phyloP scores from a whole-genome alignment of 2,329 filamentous ascomycete species.

The Aspergillus quadricinctus region DNA sequence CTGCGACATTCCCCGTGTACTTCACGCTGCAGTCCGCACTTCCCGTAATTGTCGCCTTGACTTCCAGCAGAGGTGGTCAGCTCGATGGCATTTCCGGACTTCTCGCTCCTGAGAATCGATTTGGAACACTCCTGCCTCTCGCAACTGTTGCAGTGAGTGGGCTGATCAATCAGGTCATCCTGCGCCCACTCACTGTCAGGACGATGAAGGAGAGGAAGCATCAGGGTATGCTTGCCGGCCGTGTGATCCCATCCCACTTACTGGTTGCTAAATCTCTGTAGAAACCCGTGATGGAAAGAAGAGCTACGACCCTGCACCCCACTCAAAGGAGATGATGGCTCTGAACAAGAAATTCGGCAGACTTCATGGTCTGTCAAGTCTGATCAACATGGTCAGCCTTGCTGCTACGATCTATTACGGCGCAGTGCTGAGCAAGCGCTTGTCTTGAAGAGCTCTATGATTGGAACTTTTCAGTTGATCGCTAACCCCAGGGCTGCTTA shows the following conservation, averaged over 20 bases:
- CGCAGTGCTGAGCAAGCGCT: slow-evolving; percentile 58
- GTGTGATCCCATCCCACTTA: neutral
- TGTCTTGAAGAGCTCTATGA: slow-evolving; percentile 4
- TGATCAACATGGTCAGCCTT: slow-evolving; percentile 71
- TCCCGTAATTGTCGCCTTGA: slow-evolving; percentile 69
- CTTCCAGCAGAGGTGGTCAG: slow-evolving; percentile 62
- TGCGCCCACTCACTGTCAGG: slow-evolving; percentile 71
- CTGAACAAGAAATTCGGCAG: slow-evolving; percentile 75
- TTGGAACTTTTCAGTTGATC: neutral
- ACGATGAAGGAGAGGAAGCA: slow-evolving; percentile 71
- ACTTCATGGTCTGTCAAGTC: slow-evolving; percentile 75
- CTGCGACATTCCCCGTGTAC: slow-evolving; percentile 73
- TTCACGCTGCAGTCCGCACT: slow-evolving; percentile 77
- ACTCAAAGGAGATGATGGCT: slow-evolving; percentile 76
- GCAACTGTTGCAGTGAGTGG: slow-evolving; percentile 66
- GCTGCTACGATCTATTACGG: slow-evolving; percentile 73
- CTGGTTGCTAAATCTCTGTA: slow-evolving; percentile 16
- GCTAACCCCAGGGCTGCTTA: neutral
- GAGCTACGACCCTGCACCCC: slow-evolving; percentile 71
- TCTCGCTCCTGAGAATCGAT: slow-evolving; percentile 55
- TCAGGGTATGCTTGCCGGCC: slow-evolving; percentile 58
- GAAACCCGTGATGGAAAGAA: slow-evolving; percentile 88
- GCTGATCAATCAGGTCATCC: slow-evolving; percentile 62
- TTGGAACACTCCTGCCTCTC: slow-evolving; percentile 64
- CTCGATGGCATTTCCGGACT: slow-evolving; percentile 27